phyloP scores from a whole-genome alignment of 2,329 filamentous ascomycete species.

The Diaporthe citrichinensis region DNA sequence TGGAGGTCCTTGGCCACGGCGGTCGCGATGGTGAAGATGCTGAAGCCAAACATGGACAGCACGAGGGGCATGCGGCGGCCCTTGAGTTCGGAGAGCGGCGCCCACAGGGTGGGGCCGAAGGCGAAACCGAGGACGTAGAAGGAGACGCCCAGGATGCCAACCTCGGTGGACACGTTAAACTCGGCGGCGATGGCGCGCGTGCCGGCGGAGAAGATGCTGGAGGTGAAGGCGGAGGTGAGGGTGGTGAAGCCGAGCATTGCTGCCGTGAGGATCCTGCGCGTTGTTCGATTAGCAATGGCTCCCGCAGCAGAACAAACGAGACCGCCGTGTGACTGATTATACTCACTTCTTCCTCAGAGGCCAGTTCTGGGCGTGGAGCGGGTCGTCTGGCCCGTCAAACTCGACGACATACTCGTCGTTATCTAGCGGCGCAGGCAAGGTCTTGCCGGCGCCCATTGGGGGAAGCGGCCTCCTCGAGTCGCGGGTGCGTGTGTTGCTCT shows the following conservation, averaged over 20 bases:
- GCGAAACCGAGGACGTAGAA: constrained; percentile 81
- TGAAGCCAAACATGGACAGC: constrained; percentile 77
- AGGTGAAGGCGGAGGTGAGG: constrained; percentile 78
- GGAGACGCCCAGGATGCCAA: constrained; percentile 75
- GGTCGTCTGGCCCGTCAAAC: constrained; percentile 87
- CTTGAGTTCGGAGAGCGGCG: constrained; percentile 79
- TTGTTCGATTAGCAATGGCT: constrained; percentile 46
- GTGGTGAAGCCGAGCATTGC: constrained; percentile 82
- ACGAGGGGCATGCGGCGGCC: constrained; percentile 76
- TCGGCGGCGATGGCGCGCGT: constrained; percentile 68
- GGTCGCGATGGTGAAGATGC: constrained; percentile 75
- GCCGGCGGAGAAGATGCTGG: constrained; percentile 81
- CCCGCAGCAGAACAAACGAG: background rate
- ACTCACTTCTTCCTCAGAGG: constrained; percentile 80
- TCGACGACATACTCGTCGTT: constrained; percentile 85
- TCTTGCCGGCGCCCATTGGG: constrained; percentile 80
- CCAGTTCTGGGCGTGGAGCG: constrained; percentile 92
- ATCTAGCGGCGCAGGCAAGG: constrained; percentile 77
- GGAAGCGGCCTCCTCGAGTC: constrained; percentile 74
- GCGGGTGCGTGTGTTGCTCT: constrained; percentile 57
- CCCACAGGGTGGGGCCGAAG: constrained; percentile 79
- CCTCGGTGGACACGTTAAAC: constrained; percentile 73
- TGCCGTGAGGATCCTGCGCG: constrained; percentile 69
- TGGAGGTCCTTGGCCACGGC: constrained; percentile 78
- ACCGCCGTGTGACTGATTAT: constrained; percentile 10